Base-by-base conservation (phyloP, 768 basidiomycete species). In the Amanita pallidorosea region DNA sequence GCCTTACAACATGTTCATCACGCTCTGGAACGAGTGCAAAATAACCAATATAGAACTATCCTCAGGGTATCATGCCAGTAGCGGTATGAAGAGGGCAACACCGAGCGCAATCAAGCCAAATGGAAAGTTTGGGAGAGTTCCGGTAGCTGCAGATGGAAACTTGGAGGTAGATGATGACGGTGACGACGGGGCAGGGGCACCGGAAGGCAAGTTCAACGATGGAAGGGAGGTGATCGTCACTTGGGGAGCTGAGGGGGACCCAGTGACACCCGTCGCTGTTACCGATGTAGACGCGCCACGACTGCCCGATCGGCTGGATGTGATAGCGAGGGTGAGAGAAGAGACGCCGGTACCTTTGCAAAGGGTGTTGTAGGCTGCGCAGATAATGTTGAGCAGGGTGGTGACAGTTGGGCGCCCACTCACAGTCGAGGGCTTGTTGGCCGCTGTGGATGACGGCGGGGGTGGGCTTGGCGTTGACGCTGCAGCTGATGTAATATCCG, bases 351-450 rank as follows among this genome's bases (percentile, higher is more conserved):
- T 5, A 2, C 50, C 41, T n/a, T 27, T 36, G 40, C 49, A 49
- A 4, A 49, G 25, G 35, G 15, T 25, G 34, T 45, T 41, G 23
- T 44, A 51, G 18, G 33, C 50, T 51, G 20, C 8, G 29, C 20
- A 42, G 29, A 44, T 12, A 7, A 44, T 13, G 22, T 29, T 17
- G n/a, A n/a, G n/a, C n/a, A n/a, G n/a, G n/a, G n/a, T n/a, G n/a
- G n/a, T n/a, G n/a, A n/a, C n/a, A n/a, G n/a, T n/a, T n/a, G n/a
- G n/a, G n/a, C n/a, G n/a, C n/a, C 27, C 1, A 27, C 50, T 51
- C 45, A 51, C 50, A 36, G 34, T 45, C 42, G 3, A 51, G 9
- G 7, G 17, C 50, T 45, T 51, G 31, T 36, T 51, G 50, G 23
- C 50, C 42, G 15, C 22, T 34, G 18, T 18, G n/a, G 23, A 45